phyloP scores from a whole-genome alignment of 345 rosid genomes.

The Barbarea vulgaris region DNA sequence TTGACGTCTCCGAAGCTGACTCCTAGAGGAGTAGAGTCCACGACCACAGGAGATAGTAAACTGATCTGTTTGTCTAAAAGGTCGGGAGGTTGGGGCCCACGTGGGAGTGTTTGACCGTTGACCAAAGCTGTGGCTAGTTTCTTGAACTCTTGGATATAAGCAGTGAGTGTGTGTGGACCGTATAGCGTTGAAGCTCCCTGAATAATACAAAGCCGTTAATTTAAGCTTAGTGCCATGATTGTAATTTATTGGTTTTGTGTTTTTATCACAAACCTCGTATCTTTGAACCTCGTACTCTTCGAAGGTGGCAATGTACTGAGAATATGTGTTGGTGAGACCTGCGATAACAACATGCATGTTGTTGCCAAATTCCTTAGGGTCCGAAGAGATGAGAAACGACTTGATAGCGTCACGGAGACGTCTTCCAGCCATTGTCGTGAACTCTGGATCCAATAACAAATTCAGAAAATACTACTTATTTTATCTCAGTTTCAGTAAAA shows the following conservation, averaged over 20 bases:
- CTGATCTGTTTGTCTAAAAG: constrained; percentile 71
- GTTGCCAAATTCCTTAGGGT: constrained; percentile 43
- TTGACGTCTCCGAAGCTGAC: constrained; percentile 72
- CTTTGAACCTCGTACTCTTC: constrained; percentile 95
- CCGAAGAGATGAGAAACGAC: constrained; percentile 30
- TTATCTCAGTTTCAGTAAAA: too few species aligned
- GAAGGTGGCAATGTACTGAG: constrained; percentile 84
- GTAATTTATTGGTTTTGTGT: not conserved
- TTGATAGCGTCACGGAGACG: constrained; percentile 93
- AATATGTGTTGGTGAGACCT: constrained; percentile 53
- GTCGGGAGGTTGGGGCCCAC: constrained; percentile 75
- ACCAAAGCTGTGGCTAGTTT: constrained; percentile 70
- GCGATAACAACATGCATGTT: constrained; percentile 51
- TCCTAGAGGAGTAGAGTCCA: constrained; percentile 67
- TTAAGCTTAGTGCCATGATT: too few species aligned
- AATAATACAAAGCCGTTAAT: not conserved
- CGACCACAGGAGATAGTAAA: constrained; percentile 66
- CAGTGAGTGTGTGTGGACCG: constrained; percentile 82
- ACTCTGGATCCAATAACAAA: constrained; percentile 39
- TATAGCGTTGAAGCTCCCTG: constrained; percentile 91
- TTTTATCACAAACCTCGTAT: constrained; percentile 63
- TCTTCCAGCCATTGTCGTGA: constrained; percentile 99
- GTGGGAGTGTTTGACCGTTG: constrained; percentile 46
- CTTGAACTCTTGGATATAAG: constrained; percentile 86
- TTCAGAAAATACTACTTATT: too few species aligned